These are phyloP conservation scores for Leishmania aethiopica DNA, from an alignment of 208 protist genomes.

Conservation along the genomic window DNA sequence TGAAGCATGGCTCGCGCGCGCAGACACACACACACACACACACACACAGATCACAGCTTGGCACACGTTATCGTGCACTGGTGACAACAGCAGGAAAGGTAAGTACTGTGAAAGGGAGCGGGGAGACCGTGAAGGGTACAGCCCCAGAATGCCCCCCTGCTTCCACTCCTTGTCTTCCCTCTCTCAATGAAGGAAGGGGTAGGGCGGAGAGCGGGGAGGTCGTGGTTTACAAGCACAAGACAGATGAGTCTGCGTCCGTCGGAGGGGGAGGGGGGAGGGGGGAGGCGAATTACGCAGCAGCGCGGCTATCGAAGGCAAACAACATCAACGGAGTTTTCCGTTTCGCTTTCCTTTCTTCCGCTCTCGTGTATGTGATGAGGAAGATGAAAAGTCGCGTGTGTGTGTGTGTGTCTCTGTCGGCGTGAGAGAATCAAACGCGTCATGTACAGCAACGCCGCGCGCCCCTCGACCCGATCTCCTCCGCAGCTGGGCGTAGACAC, in stretches of 20 bases:
- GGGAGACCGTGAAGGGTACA: background rate
- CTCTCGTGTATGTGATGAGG: background rate
- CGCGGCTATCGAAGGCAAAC: background rate
- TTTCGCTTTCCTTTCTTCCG: too few relatives aligned
- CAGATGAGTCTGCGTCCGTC: background rate
- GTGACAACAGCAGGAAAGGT: background rate
- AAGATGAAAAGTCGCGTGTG: background rate
- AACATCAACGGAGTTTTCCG: background rate
- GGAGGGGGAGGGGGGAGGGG: background rate
- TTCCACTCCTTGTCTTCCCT: background rate
- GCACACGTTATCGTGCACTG: background rate
- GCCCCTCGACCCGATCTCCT: background rate
- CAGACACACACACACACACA: background rate
- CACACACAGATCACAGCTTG: background rate
- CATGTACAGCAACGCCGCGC: background rate
- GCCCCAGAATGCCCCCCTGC: background rate
- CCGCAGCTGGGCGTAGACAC: background rate
- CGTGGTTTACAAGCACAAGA: background rate
- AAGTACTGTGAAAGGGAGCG: background rate
- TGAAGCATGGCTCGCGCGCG: constrained; percentile 20
- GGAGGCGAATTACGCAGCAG: background rate
- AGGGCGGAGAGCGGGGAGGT: background rate
- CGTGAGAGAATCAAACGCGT: background rate
- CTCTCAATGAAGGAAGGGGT: background rate
- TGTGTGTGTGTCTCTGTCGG: background rate